Evolutionary conservation across 768 basidiomycete species (phyloP).

Genomic region (Leucocoprinus sp.): DNA sequence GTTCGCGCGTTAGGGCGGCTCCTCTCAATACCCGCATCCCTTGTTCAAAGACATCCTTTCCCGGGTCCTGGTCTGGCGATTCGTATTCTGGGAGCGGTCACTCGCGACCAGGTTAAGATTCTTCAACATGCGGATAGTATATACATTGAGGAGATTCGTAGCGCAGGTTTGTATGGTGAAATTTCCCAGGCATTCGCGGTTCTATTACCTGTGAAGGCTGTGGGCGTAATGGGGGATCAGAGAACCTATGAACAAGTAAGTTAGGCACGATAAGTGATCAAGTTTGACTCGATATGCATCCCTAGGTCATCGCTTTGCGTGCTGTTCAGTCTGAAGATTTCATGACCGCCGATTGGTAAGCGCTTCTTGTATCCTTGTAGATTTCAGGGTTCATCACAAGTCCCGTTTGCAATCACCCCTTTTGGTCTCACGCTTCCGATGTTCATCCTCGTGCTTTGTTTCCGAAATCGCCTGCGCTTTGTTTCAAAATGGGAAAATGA

Average conservation of each 20-base stretch:
- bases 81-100: slow-evolving; percentile 94
- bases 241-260: slow-evolving; percentile 90
- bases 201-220: slow-evolving; percentile 88
- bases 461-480: no score
- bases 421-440: slow-evolving; percentile 10
- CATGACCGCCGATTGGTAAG: slow-evolving; percentile 98
- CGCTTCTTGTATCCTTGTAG: slow-evolving; percentile 7
- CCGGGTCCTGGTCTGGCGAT: slow-evolving; percentile 98
- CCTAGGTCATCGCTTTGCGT: slow-evolving; percentile 82
- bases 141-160: slow-evolving; percentile 96
- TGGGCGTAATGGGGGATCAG: slow-evolving; percentile 96
- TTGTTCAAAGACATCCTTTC: slow-evolving; percentile 97
- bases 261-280: slow-evolving; percentile 4
- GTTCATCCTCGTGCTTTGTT: slow-evolving; percentile 14
- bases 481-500: no score
- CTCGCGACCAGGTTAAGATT: slow-evolving; percentile 84
- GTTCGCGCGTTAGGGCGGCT: slow-evolving; percentile 89
- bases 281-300: slow-evolving; percentile 2
- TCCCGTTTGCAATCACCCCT: slow-evolving; percentile 1
- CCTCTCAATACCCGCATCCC: slow-evolving; percentile 82
- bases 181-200: slow-evolving; percentile 98
- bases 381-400: background rate
- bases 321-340: slow-evolving; percentile 99
- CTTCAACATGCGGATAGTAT: slow-evolving; percentile 89
- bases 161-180: slow-evolving; percentile 83